Percentiles rank a stretch among this genome's conserved stretches.
phyloP scores from a whole-genome alignment of 257 asterid species.

The Solanum acaule region DNA sequence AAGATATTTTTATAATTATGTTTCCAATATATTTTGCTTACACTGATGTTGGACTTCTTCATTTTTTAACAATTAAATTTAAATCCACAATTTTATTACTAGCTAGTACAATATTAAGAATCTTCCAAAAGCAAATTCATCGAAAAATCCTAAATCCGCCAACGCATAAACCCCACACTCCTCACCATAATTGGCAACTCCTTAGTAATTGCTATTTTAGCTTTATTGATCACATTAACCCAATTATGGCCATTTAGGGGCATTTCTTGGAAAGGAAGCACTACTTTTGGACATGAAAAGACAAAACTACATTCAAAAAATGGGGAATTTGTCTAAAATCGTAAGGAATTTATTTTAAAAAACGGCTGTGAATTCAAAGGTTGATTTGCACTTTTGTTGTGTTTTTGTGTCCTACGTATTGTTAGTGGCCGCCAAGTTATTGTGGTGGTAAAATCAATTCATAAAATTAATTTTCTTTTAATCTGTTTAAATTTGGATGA shows the following conservation, averaged over 20 bases:
- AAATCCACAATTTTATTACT: no score
- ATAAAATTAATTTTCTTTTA: no score
- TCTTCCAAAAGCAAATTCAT: neutral
- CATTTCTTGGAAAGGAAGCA: neutral
- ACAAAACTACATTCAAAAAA: neutral
- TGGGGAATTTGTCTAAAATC: neutral
- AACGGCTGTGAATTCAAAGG: neutral
- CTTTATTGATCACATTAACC: no score
- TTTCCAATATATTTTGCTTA: accelerated
- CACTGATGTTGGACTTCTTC: neutral
- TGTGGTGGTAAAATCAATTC: no score
- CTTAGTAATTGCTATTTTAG: neutral
- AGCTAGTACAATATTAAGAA: neutral
- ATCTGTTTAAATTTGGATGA: no score
- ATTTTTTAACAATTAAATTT: no score
- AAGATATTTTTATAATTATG: no score
- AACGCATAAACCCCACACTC: neutral
- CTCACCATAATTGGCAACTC: neutral
- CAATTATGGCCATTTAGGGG: no score
- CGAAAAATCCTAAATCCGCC: neutral
- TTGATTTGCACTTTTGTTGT: neutral
- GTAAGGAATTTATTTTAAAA: neutral
- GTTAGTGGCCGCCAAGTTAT: neutral
- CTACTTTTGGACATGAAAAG: neutral
- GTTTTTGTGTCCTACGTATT: neutral